Evolutionary conservation across 495 filamentous ascomycete species (phyloP).

Genomic region (Talaromyces proteolyticus): DNA sequence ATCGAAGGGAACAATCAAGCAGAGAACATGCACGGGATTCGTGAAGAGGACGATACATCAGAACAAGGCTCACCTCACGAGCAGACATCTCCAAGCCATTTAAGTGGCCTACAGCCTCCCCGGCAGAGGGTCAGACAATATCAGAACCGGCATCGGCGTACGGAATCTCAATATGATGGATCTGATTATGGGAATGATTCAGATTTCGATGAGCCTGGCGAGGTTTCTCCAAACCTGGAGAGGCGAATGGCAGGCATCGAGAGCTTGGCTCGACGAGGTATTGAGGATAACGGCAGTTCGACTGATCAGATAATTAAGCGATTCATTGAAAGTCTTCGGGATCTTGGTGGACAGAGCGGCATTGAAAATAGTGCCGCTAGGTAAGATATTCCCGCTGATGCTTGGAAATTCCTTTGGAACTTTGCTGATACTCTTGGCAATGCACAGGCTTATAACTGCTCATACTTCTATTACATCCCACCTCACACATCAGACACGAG

Average conservation of each 20-base stretch:
- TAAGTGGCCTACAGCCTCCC: constrained; percentile 20
- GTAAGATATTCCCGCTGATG: constrained; percentile 29
- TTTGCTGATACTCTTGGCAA: not conserved
- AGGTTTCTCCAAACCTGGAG: constrained; percentile 68
- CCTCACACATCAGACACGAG: constrained; percentile 76
- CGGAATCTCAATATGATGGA: constrained; percentile 49
- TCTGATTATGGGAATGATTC: constrained; percentile 61
- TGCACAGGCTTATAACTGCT: constrained; percentile 82
- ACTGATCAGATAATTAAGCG: constrained; percentile 64
- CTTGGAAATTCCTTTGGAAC: constrained; percentile 13
- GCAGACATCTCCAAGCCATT: constrained; percentile 19
- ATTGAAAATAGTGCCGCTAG: constrained; percentile 77
- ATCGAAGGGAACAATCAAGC: constrained; percentile 24
- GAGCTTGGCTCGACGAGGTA: constrained; percentile 63
- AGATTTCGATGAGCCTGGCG: constrained; percentile 61
- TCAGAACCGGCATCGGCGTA: constrained; percentile 30
- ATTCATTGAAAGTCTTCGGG: constrained; percentile 66
- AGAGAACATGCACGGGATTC: constrained; percentile 28
- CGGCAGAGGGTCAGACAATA: constrained; percentile 21
- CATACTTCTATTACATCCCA: constrained; percentile 81
- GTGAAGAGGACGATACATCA: constrained; percentile 18
- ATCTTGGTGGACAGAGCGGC: constrained; percentile 73
- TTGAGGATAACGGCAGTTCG: constrained; percentile 64
- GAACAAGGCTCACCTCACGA: constrained; percentile 26
- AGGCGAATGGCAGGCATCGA: constrained; percentile 73